Base-by-base conservation (phyloP, 179 eudicot species). In the Carnegiea gigantea region DNA sequence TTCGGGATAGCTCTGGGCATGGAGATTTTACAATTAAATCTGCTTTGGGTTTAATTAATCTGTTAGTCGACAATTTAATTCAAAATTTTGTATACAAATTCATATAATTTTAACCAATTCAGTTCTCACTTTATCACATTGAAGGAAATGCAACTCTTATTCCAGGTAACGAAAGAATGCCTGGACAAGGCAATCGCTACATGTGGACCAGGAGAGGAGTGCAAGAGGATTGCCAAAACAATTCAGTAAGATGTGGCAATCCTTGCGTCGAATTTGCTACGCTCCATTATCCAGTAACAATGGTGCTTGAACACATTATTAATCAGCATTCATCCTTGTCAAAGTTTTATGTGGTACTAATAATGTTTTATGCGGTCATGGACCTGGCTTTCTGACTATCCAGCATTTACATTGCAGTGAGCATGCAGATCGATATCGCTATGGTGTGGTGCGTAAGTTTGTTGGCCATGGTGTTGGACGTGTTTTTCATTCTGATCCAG, bases 381-480 rank as follows among this genome's bases (percentile, higher is more conserved):
- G 49, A 75, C n/a, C 75, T 46, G 2, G 70, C 38, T 76, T 36
- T 79, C 76, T 75, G 23, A 78, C 38, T 18, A 17, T 62, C 67
- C 38, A 3, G 48, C 4, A 60, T 82, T 59, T 83, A 49, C 73
- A 81, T 82, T 84, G 78, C 81, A 94, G 98, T 77, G 95, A 92
- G 62, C 92, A 84, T 90, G 99, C 98, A 84, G 95, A 95, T 87
- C 87, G 88, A 85, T 85, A 90, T 82, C 76, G 88, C 44, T 94
- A 91, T 85, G 98, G 98, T 78, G 98, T 95, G 79, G 98, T 95
- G 68, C 88, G 89, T 71, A 91, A 91, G 83, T 95, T 94, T 81
- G 97, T 94, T 82, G 98, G 99, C 83, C 99, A 95, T 83, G 98
- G 99, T 60, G 94, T 95, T 77, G 99, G 99, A n/a, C 87, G 94